A percentile compares a stretch with the other conserved stretches of the same genome.
Conservation (phyloP, 257 asterid genomes). For the Sherardia arvensis region DNA sequence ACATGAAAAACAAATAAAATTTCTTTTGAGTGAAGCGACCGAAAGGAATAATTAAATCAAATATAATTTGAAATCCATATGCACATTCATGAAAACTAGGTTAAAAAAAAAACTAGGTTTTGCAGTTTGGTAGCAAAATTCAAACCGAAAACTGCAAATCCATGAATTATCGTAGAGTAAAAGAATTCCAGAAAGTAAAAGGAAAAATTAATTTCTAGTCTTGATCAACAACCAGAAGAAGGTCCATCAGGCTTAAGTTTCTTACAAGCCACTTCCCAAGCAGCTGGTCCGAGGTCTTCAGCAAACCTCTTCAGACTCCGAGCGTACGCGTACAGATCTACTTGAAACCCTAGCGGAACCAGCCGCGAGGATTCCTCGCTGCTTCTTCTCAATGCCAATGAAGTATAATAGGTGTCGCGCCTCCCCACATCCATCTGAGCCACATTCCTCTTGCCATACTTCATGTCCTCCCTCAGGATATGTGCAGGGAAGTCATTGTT, state of each 20-base stretch:
- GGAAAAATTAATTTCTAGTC: no score
- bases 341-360: background rate
- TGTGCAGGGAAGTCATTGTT: conserved; percentile 85
- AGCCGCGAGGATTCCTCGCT: background rate
- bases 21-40: no score
- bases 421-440: conserved; percentile 53
- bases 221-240: background rate
- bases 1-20: no score
- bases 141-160: no score
- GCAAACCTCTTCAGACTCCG: background rate
- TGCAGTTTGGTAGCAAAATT: no score
- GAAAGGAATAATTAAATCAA: no score
- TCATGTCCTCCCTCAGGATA: conserved; percentile 88
- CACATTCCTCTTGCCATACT: conserved; percentile 68
- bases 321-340: background rate
- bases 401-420: conserved; percentile 60
- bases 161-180: no score
- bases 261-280: background rate
- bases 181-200: no score
- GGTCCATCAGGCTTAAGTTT: background rate
- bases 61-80: no score
- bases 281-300: background rate
- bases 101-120: no score
- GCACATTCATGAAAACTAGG: no score
- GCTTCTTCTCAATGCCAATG: conserved; percentile 22